Base-by-base conservation (phyloP, 2,329 filamentous ascomycete species). In the Trichoderma gracile region DNA sequence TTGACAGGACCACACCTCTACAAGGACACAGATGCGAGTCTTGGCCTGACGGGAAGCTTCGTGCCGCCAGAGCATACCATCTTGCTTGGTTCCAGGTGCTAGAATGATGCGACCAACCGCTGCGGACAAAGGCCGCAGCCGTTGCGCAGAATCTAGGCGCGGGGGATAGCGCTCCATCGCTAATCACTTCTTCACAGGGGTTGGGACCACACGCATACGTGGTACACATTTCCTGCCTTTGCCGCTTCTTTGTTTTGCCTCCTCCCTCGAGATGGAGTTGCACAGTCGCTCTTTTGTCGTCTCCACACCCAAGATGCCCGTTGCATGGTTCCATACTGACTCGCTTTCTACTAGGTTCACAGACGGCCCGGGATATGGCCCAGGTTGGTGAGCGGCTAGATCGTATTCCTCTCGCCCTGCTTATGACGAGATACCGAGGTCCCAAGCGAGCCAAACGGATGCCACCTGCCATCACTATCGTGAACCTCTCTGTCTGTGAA, bases 1-100 rank as follows among this genome's bases (percentile, higher is more conserved):
- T 8, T 53, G 59, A 46, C 59, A 49, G 57, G 23, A 50, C 40
- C 58, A 61, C 58, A 61, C 58, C 58, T 45, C 23, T 52, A 8
- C 8, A 14, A 14, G 33, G 33, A 14, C 38, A 27, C 50, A 38
- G 25, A 33, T 54, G 19, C 40, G 19, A n/a, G 49, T 42, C 45
- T 59, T 59, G 49, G 59, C 19, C 19, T 30, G 46, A 50, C 12
- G 33, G 49, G 25, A 54, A n/a, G 33, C 33, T 38, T 38, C 12
- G 27, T 53, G 40, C 21, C 58, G n/a, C 40, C 38, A 14, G 25
- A 25, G 17, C 38, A 45, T n/a, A 45, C 43, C 33, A 4, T 5
- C 33, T 38, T 38, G 12, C 14, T 38, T 38, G 33, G 33, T 38
- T 12, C 33, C 33, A 38, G 47, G 23, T 33, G 30, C 38, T 25